Percentiles rank a stretch among this genome's conserved stretches.
These are phyloP conservation scores for Lodderomyces beijingensis DNA, from an alignment of 1,139 yeast species.

Conservation along the genomic window DNA sequence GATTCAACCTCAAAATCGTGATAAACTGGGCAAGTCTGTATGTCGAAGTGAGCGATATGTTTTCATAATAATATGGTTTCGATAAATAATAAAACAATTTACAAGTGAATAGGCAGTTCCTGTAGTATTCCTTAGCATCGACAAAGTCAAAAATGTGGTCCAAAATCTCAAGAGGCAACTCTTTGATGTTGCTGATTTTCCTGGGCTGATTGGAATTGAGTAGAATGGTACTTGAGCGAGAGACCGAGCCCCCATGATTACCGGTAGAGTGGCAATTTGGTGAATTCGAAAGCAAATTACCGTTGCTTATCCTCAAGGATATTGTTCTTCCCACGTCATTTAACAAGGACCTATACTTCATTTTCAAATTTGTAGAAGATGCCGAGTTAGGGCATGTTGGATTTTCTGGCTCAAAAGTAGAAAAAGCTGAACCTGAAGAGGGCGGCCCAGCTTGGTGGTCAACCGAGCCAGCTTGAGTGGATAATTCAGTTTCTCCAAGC, in stretches of 20 bases:
- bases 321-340: conserved; percentile 35
- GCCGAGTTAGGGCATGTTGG: neutral
- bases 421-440: too few species aligned
- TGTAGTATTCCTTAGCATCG: conserved; percentile 23
- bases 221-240: conserved; percentile 5
- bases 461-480: neutral
- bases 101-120: conserved; percentile 45
- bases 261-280: neutral
- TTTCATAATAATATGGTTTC: conserved; percentile 50
- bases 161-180: conserved; percentile 34
- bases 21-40: conserved; percentile 78
- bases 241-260: conserved; percentile 1
- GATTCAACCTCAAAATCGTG: conserved; percentile 52
- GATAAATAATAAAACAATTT: conserved; percentile 48
- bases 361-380: conserved; percentile 21
- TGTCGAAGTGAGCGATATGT: conserved; percentile 58
- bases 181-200: conserved; percentile 12
- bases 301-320: conserved; percentile 19
- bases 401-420: neutral
- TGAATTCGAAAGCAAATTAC: conserved; percentile 10
- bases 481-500: too few species aligned
- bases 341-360: conserved; percentile 42
- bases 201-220: neutral
- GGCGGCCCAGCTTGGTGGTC: too few species aligned
- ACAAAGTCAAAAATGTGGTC: conserved; percentile 30